Evolutionary conservation across 2,329 filamentous ascomycete genomes (phyloP).

Genomic region (Talaromyces marneffei): DNA sequence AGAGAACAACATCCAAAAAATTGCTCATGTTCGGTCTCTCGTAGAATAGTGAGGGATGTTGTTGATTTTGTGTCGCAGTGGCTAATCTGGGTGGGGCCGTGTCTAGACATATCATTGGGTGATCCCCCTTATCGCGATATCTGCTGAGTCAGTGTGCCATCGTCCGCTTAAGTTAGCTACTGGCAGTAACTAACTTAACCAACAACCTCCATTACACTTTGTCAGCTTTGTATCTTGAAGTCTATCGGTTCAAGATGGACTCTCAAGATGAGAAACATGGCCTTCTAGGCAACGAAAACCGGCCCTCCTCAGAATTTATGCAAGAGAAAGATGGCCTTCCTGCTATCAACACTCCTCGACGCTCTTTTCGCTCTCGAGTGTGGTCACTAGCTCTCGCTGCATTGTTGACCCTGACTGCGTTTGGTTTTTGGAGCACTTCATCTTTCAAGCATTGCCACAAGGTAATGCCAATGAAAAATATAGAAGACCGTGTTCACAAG

Average conservation of each 20-base stretch:
- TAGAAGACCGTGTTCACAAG: conserved; percentile 37
- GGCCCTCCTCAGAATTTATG: neutral
- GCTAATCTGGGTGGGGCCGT: neutral
- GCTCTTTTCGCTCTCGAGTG: neutral
- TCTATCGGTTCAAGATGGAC: neutral
- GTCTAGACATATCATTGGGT: neutral
- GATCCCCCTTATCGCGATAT: neutral
- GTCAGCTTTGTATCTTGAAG: neutral
- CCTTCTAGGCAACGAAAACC: neutral
- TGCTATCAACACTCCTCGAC: neutral
- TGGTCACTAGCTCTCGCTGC: conserved; percentile 6
- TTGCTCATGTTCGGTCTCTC: neutral
- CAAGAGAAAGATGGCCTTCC: neutral
- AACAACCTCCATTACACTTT: neutral
- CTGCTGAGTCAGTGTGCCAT: neutral
- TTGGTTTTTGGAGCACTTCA: conserved; percentile 2
- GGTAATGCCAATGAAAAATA: conserved; percentile 15
- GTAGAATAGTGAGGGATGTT: neutral
- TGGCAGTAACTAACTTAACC: too few relatives aligned
- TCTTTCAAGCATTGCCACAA: conserved; percentile 2
- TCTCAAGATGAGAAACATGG: conserved; percentile 9
- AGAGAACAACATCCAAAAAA: neutral
- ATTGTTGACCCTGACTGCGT: conserved; percentile 5
- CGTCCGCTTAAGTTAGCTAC: neutral
- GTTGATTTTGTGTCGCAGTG: neutral